Percentiles rank a stretch among this genome's conserved stretches.
Evolutionary conservation across 306 rosid genomes (phyloP).

Genomic region (Prunus mira): DNA sequence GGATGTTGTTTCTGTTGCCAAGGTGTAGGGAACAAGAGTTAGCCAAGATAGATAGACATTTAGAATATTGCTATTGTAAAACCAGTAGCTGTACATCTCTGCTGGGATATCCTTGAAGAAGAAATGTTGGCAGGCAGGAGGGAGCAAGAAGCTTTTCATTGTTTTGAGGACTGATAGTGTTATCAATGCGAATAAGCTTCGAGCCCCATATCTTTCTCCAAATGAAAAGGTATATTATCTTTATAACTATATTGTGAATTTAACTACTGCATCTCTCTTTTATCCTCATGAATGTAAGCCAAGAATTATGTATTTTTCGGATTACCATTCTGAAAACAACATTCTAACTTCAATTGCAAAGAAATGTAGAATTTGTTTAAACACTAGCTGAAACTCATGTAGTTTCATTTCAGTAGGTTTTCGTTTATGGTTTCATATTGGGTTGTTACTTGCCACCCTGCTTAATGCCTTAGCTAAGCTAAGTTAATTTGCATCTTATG

Average conservation of each 20-base stretch:
- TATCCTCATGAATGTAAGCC: background rate
- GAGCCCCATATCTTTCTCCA: background rate
- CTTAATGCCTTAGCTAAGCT: too few relatives aligned
- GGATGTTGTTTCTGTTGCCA: constrained; percentile 20
- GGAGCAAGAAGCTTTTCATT: background rate
- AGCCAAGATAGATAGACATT: background rate
- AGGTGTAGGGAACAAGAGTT: constrained; percentile 10
- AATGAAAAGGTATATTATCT: background rate
- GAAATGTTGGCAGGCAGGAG: background rate
- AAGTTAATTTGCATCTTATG: too few relatives aligned
- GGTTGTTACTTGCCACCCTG: too few relatives aligned
- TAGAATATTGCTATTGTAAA: background rate
- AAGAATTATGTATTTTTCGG: background rate
- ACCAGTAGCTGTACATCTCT: background rate
- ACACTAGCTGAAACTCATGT: too few relatives aligned
- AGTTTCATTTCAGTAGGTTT: too few relatives aligned
- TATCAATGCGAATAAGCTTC: background rate
- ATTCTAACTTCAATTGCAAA: too few relatives aligned
- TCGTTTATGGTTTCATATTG: too few relatives aligned
- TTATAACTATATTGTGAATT: background rate
- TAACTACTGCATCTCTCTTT: background rate
- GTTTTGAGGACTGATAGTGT: background rate
- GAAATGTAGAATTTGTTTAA: too few relatives aligned
- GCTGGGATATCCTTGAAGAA: background rate
- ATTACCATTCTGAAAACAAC: background rate